phyloP scores from a whole-genome alignment of 495 filamentous ascomycete species.

The Aspergillus leporis region DNA sequence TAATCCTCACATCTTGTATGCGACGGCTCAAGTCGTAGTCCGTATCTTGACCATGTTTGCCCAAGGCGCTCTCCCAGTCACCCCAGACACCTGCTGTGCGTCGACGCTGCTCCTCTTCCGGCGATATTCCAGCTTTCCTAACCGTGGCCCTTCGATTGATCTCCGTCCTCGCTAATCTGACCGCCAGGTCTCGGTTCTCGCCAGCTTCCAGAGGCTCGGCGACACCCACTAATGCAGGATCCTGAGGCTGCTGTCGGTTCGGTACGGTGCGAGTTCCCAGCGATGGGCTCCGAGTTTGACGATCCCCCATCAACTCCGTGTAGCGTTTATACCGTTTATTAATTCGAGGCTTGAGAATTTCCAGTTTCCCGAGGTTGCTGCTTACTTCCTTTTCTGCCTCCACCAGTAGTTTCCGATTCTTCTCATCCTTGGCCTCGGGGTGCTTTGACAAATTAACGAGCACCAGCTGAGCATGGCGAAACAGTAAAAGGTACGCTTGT shows the following conservation, averaged over 20 bases:
- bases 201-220: constrained; percentile 63
- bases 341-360: constrained; percentile 66
- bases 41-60: constrained; percentile 28
- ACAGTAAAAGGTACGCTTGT: constrained; percentile 82
- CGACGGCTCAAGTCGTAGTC: constrained; percentile 47
- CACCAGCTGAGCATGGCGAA: constrained; percentile 75
- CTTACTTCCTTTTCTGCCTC: constrained; percentile 56
- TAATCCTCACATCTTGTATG: constrained; percentile 45
- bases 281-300: constrained; percentile 37
- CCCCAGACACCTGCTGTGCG: constrained; percentile 66
- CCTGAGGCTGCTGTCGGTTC: constrained; percentile 27
- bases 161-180: constrained; percentile 73
- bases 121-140: constrained; percentile 52
- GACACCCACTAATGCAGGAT: constrained; percentile 42
- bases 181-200: constrained; percentile 73
- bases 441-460: constrained; percentile 61
- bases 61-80: constrained; percentile 50
- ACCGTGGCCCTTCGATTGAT: constrained; percentile 65
- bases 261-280: constrained; percentile 13
- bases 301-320: constrained; percentile 53
- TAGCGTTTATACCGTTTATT: constrained; percentile 63
- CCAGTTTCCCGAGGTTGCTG: constrained; percentile 57
- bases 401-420: constrained; percentile 47
- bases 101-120: constrained; percentile 56
- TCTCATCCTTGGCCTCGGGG: constrained; percentile 52